A percentile compares a stretch with the other conserved stretches of the same genome.
phyloP scores from a whole-genome alignment of 768 basidiomycete genomes.

The Suillus alpinus region DNA sequence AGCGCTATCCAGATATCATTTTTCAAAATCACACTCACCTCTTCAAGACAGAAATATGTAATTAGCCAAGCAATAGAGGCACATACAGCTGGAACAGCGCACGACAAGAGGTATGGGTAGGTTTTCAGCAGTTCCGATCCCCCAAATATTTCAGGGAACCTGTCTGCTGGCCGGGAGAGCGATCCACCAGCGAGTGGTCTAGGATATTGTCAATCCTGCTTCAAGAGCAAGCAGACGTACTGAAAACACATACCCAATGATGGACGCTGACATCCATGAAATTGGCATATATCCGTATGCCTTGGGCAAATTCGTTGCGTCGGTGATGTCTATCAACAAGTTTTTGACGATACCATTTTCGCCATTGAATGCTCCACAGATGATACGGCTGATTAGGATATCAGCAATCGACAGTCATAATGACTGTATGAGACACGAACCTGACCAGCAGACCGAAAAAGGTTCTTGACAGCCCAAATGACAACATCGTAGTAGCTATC shows the following conservation, averaged over 20 bases:
- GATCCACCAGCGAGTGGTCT: constrained; percentile 70
- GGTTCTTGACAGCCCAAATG: constrained; percentile 17
- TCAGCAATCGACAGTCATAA: too few species aligned
- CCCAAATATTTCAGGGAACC: constrained; percentile 62
- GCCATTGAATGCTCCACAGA: constrained; percentile 45
- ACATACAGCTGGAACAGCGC: constrained; percentile 47
- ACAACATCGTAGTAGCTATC: constrained; percentile 44
- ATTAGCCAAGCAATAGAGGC: neutral
- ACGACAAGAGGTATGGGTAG: constrained; percentile 75
- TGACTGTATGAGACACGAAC: too few species aligned
- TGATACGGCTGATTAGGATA: constrained; percentile 26
- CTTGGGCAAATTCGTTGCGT: constrained; percentile 11
- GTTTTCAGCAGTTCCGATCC: constrained; percentile 50
- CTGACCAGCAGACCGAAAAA: too few species aligned
- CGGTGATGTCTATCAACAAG: constrained; percentile 37
- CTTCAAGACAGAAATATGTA: neutral
- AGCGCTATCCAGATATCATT: neutral
- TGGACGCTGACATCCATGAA: constrained; percentile 36
- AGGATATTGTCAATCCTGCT: neutral
- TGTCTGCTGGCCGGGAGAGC: constrained; percentile 61
- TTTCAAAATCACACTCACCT: neutral
- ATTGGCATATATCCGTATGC: constrained; percentile 58
- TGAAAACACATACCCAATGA: constrained; percentile 30
- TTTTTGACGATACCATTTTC: constrained; percentile 43
- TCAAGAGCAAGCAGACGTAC: constrained; percentile 7